phyloP scores from a whole-genome alignment of 164 flowering plant genomes.

The Platanus orientalis region DNA sequence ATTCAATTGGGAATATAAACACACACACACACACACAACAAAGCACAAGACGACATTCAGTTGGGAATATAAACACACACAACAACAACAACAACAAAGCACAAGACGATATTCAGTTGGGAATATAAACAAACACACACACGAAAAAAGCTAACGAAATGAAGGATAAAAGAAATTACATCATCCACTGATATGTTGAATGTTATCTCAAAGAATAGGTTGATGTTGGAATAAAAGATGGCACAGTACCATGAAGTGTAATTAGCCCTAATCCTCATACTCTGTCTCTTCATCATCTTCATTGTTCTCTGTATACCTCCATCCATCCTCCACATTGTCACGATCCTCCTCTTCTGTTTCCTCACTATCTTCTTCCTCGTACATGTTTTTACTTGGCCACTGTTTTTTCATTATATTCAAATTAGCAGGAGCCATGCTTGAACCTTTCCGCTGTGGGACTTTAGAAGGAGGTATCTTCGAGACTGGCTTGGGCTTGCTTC shows the following conservation, averaged over 20 bases:
- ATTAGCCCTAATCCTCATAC: conserved; percentile 51
- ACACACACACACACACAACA: too few species aligned
- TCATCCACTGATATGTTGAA: background rate
- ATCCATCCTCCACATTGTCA: conserved; percentile 67
- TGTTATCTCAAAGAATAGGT: background rate
- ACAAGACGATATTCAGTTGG: too few species aligned
- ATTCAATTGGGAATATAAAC: too few species aligned
- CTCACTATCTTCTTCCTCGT: conserved; percentile 89
- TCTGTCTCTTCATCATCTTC: conserved; percentile 92
- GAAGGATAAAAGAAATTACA: too few species aligned
- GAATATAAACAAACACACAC: too few species aligned
- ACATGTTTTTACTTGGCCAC: conserved; percentile 57
- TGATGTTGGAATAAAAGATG: background rate
- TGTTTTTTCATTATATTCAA: conserved; percentile 40
- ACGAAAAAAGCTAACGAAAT: too few species aligned
- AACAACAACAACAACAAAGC: too few species aligned
- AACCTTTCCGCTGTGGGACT: conserved; percentile 41
- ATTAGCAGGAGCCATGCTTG: conserved; percentile 38
- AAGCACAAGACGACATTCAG: too few species aligned
- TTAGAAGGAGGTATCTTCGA: conserved; percentile 66
- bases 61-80: too few species aligned
- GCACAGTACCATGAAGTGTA: background rate
- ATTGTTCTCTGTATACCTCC: conserved; percentile 60
- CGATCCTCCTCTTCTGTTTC: conserved; percentile 95
- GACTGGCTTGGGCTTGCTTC: conserved; percentile 48